Evolutionary conservation across 2,329 filamentous ascomycete species (phyloP).

Genomic region (Lecanicillium sp.): DNA sequence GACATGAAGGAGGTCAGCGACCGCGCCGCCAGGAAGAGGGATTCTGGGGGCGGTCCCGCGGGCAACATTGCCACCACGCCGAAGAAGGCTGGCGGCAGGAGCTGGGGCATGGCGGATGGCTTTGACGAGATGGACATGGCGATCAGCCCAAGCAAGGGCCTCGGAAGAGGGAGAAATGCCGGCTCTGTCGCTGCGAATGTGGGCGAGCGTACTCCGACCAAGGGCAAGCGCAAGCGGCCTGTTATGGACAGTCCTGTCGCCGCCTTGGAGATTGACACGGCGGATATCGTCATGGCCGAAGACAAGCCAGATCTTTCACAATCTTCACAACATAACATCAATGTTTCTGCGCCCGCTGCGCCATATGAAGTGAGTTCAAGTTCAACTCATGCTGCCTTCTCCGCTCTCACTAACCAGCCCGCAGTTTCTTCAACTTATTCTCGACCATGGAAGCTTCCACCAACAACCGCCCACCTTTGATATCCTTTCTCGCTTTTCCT

Average conservation of each 20-base stretch:
- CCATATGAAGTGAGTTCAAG: slow-evolving; percentile 45
- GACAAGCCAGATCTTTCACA: slow-evolving; percentile 18
- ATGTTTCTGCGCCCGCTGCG: slow-evolving; percentile 21
- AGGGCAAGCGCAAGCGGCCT: slow-evolving; percentile 64
- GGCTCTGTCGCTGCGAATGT: slow-evolving; percentile 39
- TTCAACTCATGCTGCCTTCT: neutral
- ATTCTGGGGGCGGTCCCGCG: slow-evolving; percentile 21
- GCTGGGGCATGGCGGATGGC: slow-evolving; percentile 61
- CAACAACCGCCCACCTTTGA: slow-evolving; percentile 61
- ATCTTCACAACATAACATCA: slow-evolving; percentile 17
- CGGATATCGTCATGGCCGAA: slow-evolving; percentile 34
- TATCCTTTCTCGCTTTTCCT: slow-evolving; percentile 55
- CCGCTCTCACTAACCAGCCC: slow-evolving; percentile 19
- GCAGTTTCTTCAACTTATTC: slow-evolving; percentile 55
- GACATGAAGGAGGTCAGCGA: slow-evolving; percentile 58
- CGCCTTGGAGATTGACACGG: slow-evolving; percentile 48
- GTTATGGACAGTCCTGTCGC: slow-evolving; percentile 59
- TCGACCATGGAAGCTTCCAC: slow-evolving; percentile 54
- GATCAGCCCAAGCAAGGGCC: slow-evolving; percentile 47
- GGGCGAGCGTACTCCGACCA: slow-evolving; percentile 55
- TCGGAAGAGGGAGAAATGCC: slow-evolving; percentile 33
- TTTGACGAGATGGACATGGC: slow-evolving; percentile 64
- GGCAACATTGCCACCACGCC: slow-evolving; percentile 47
- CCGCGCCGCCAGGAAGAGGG: slow-evolving; percentile 42
- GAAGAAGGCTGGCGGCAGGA: slow-evolving; percentile 46